Evolutionary conservation across 164 flowering plant species (phyloP).

Genomic region (Kalanchoe fedtschenkoi): DNA sequence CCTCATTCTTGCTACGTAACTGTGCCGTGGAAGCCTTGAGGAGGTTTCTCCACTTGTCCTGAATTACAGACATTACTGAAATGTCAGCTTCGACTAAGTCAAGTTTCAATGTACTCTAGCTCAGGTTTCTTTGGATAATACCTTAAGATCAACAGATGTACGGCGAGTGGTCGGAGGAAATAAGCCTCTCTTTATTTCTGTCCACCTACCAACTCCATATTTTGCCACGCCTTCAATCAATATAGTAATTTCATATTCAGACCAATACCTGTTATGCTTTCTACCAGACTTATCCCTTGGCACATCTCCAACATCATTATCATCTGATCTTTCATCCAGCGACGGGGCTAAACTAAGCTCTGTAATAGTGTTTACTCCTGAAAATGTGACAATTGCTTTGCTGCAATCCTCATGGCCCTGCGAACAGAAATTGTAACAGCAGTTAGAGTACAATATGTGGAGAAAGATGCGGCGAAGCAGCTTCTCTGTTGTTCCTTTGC

Average conservation of each 20-base stretch:
- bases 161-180: conserved; percentile 52
- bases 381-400: conserved; percentile 13
- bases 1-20: conserved; percentile 33
- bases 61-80: conserved; percentile 8
- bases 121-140: conserved; percentile 8
- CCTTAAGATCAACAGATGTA: conserved; percentile 70
- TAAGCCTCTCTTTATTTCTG: conserved; percentile 42
- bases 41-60: conserved; percentile 89
- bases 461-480: background rate
- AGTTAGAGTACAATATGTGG: background rate
- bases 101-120: background rate
- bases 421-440: background rate
- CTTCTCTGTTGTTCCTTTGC: background rate
- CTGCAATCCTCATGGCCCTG: conserved; percentile 25
- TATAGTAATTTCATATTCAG: conserved; percentile 47
- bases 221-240: conserved; percentile 59
- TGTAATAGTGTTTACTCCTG: conserved; percentile 9
- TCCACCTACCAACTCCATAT: conserved; percentile 73
- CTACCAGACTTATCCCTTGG: conserved; percentile 20
- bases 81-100: background rate
- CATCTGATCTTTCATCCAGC: conserved; percentile 22
- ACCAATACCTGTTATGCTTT: conserved; percentile 48
- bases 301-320: conserved; percentile 16
- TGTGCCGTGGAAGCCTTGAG: conserved; percentile 39
- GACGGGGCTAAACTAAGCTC: conserved; percentile 20